These are phyloP conservation scores for Bruguiera parviflora DNA, from an alignment of 345 rosid species.

Conservation along the genomic window DNA sequence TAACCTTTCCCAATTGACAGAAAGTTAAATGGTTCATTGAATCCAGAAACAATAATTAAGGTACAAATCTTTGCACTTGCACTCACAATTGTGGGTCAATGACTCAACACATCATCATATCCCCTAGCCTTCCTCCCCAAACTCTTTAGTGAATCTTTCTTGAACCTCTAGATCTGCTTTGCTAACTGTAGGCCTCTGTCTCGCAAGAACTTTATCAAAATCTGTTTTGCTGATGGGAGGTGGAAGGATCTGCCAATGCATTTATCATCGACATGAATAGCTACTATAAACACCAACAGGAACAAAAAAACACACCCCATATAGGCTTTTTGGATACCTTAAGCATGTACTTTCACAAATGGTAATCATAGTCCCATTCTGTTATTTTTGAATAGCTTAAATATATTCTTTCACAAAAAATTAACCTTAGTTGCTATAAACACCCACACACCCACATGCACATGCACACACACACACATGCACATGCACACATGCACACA, in stretches of 20 bases:
- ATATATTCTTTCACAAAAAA: no score
- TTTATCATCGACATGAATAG: neutral
- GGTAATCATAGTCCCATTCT: neutral
- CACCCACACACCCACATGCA: no score
- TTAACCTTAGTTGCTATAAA: no score
- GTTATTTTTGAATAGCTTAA: no score
- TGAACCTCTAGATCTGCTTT: slow-evolving; percentile 83
- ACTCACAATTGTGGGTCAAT: slow-evolving; percentile 28
- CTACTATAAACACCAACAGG: neutral
- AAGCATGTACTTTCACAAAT: neutral
- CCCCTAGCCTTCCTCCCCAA: slow-evolving; percentile 90
- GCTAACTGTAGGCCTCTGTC: slow-evolving; percentile 96
- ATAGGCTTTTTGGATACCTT: neutral
- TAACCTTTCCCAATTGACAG: slow-evolving; percentile 26
- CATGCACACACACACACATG: no score
- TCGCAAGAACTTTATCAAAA: slow-evolving; percentile 89
- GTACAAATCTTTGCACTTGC: slow-evolving; percentile 35
- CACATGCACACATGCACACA: no score
- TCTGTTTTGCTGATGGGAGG: slow-evolving; percentile 77
- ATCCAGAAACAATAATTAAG: slow-evolving; percentile 31
- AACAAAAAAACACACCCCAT: neutral
- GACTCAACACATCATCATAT: neutral
- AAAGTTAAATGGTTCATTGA: slow-evolving; percentile 20
- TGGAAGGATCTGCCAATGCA: slow-evolving; percentile 70
- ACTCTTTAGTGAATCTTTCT: slow-evolving; percentile 94